Base-by-base conservation (phyloP, 805 yeast genomes). In the Lipomyces yamanashiensis region DNA sequence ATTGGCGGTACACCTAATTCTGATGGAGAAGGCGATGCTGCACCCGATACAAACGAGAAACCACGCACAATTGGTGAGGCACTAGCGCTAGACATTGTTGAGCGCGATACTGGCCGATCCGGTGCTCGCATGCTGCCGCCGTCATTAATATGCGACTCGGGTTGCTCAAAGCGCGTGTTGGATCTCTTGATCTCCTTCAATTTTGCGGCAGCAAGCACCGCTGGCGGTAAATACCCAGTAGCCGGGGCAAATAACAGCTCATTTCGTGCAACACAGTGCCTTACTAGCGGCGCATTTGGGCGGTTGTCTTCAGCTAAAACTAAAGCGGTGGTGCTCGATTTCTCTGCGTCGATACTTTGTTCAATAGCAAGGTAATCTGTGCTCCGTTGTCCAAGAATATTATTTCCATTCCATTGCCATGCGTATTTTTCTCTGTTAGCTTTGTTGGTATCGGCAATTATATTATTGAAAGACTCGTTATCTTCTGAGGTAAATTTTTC, bases 401-500 rank as follows among this genome's bases (percentile, higher is more conserved):
- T 60, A 28, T 62, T 65, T 4, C 61, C 59, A 23, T 55, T 61
- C 72, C 72, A 71, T 8, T 68, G 53, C 74, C 74, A 71, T 13
- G 67, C 37, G 41, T 66, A 59, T 41, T 61, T 61, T 21, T 63
- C 64, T 17, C 71, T 51, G 34, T 64, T 70, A 23, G 47, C 21
- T 10, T 63, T 63, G 23, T 68, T 68, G 33, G 68, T 63, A 36
- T 57, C 51, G 23, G 72, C 74, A 17, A 73, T 56, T 7, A 73
- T 56, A 19, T 62, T 50, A 39, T 67, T 65, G 52, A 73, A 73
- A 28, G 74, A 72, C 19, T 66, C 72, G 55, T 73, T 73, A 50
- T 73, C 76, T 52, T 73, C 75, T 1, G 76, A 72, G 1, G 74
- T 73, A 40, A 64, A 67, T 12, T 63, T 67, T 3, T 68, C 69